Conservation (phyloP, 305 asterid genomes). For the Fraxinus paxiana region DNA sequence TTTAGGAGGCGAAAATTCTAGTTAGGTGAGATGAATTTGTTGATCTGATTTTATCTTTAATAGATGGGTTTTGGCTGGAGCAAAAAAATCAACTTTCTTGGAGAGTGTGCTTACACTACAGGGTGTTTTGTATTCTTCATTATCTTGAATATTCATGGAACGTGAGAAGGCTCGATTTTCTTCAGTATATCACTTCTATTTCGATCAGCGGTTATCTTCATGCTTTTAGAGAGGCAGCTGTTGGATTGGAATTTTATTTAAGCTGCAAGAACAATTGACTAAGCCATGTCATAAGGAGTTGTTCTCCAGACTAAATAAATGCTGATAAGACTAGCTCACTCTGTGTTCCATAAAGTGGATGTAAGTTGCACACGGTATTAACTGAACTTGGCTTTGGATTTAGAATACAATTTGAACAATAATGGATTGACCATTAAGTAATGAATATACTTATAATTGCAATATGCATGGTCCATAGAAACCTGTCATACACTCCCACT, state of each 20-base stretch:
- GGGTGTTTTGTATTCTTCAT: not conserved
- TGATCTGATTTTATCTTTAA: too few relatives aligned
- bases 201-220: not conserved
- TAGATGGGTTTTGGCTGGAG: not conserved
- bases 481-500: not conserved
- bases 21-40: too few relatives aligned
- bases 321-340: not conserved
- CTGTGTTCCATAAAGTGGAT: not conserved
- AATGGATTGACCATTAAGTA: not conserved
- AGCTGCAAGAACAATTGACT: not conserved
- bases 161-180: not conserved
- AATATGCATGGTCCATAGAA: not conserved
- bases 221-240: not conserved
- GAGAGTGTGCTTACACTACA: not conserved
- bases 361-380: not conserved
- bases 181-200: not conserved
- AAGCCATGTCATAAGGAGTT: not conserved
- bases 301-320: not conserved
- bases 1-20: too few relatives aligned
- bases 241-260: not conserved
- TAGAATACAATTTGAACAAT: not conserved
- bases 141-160: not conserved
- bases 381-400: not conserved
- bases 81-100: not conserved
- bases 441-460: not conserved